phyloP scores from a whole-genome alignment of 768 basidiomycete genomes.

The Termitomyces sp. region DNA sequence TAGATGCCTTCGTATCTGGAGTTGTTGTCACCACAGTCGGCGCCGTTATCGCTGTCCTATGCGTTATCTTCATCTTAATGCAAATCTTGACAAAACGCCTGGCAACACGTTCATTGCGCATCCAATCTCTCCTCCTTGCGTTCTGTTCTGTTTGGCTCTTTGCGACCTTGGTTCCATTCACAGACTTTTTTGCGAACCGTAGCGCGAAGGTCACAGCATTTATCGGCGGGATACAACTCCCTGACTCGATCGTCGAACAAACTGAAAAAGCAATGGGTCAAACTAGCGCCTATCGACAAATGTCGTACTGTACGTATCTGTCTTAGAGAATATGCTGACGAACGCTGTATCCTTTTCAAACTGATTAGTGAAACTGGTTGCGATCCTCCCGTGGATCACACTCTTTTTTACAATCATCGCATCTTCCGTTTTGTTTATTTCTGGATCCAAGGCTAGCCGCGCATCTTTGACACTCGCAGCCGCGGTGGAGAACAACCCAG shows the following conservation, averaged over 20 bases:
- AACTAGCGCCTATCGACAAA: slow-evolving; percentile 36
- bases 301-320: slow-evolving; percentile 39
- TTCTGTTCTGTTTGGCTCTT: slow-evolving; percentile 44
- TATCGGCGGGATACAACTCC: slow-evolving; percentile 30
- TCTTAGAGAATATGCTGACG: background rate
- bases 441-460: slow-evolving; percentile 15
- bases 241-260: slow-evolving; percentile 27
- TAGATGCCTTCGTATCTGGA: slow-evolving; percentile 36
- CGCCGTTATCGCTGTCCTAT: slow-evolving; percentile 26
- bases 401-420: slow-evolving; percentile 33
- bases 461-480: background rate
- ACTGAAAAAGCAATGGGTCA: slow-evolving; percentile 31
- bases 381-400: slow-evolving; percentile 50
- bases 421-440: slow-evolving; percentile 27
- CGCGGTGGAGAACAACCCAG: background rate
- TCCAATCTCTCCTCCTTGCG: slow-evolving; percentile 32
- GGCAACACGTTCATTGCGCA: slow-evolving; percentile 21
- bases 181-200: slow-evolving; percentile 30
- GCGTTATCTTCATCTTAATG: slow-evolving; percentile 18
- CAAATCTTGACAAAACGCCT: slow-evolving; percentile 14
- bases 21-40: slow-evolving; percentile 28
- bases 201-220: slow-evolving; percentile 39
- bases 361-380: slow-evolving; percentile 38
- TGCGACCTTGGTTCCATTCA: slow-evolving; percentile 15
- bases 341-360: background rate